Evolutionary conservation across 208 protist species (phyloP), one percentile per base, ranked within the genome.

Genomic region (Leishmania aethiopica): DNA sequence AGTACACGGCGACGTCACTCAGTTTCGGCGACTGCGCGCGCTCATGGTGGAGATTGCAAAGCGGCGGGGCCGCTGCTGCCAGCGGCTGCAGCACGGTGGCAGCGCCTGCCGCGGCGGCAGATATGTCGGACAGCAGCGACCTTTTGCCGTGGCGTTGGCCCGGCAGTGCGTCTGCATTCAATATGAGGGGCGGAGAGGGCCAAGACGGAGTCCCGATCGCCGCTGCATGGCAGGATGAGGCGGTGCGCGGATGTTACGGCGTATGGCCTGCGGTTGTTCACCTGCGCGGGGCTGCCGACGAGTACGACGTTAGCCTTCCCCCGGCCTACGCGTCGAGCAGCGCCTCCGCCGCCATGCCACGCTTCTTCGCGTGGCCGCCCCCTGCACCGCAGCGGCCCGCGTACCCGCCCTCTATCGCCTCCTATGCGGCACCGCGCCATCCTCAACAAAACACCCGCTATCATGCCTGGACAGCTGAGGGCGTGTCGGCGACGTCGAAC

Each of bases 391-490:
- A 75, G 74, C 62, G 82, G 10, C 73, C 83, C 5, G 47, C 49
- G 28, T 79, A 80, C 45, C 74, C 75, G 47, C 60, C 42, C 55
- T n/a, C 71, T 42, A 71, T 86, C 74, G 78, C 83, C 0, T 75
- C 83, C 7, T 86, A 83, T 51, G 66, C 78, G 55, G 67, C 78
- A 25, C 75, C 75, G 19, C 78, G 67, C 47, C 70, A 74, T 22
- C 83, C 78, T 8, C 72, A 72, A 51, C 83, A 86, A 40, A 86
- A 86, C 66, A 80, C 70, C 4, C 83, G 83, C 53, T 80, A 83
- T 64, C 72, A 83, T 71, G 74, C 83, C 13, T 86, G 83, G 83
- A 86, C 78, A 19, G 83, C 78, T 7, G 83, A 86, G 66, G 83
- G 83, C 42, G 83, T 86, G 57, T 82, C 83, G 28, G 78, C 83